Percentiles rank a stretch among this genome's conserved stretches.
phyloP scores from a whole-genome alignment of 495 filamentous ascomycete genomes.

The Penicillium salamii region DNA sequence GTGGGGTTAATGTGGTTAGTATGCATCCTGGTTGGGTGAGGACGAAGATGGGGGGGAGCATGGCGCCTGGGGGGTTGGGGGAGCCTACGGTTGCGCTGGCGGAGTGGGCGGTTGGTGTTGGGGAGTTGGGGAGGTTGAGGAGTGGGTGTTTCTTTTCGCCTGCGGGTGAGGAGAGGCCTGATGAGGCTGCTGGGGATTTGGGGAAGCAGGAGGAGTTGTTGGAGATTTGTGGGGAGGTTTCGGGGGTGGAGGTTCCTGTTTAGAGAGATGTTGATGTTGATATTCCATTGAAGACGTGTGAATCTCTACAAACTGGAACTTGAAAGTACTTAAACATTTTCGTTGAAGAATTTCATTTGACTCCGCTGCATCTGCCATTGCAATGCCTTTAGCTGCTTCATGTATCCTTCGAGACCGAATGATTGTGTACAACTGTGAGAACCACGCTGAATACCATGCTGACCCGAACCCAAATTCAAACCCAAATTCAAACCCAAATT shows the following conservation, averaged over 20 bases:
- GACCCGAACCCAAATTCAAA: background rate
- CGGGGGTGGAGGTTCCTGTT: conserved; percentile 20
- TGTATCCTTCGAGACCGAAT: no score
- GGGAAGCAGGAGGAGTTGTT: conserved; percentile 32
- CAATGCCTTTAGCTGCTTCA: no score
- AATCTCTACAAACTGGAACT: no score
- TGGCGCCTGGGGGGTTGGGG: conserved; percentile 44
- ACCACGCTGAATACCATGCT: no score
- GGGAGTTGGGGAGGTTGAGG: conserved; percentile 18
- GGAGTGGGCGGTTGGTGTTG: conserved; percentile 41
- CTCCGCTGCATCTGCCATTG: no score
- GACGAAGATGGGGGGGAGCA: conserved; percentile 58
- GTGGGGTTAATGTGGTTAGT: conserved; percentile 45
- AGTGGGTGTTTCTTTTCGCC: conserved; percentile 30
- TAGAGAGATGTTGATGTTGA: no score
- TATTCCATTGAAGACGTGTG: no score
- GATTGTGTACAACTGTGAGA: no score
- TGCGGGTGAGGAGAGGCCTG: conserved; percentile 18
- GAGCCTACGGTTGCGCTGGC: conserved; percentile 46
- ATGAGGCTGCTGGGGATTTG: conserved; percentile 28
- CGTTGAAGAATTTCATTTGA: no score
- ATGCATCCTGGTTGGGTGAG: conserved; percentile 63
- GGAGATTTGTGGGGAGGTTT: conserved; percentile 29
- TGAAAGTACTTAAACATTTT: no score
- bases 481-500: background rate